Evolutionary conservation across 1,139 yeast species (phyloP), one percentile per base, ranked within the genome.

Genomic region (Nakaseomyces bracarensis): DNA sequence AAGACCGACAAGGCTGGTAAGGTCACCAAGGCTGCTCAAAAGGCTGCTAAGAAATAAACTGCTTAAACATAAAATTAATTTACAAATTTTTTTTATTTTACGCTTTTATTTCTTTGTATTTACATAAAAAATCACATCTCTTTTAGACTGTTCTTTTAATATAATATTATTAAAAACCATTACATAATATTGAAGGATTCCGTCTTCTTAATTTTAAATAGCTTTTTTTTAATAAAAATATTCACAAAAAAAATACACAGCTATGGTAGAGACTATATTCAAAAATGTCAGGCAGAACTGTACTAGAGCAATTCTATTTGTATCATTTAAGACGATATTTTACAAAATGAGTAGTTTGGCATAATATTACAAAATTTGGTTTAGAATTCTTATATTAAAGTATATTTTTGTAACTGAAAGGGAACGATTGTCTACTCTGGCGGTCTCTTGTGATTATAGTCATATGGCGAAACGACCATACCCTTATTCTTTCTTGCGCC

Each of bases 401-500:
- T n/a, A n/a, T n/a, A n/a, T n/a, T n/a, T n/a, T n/a, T n/a, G n/a
- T n/a, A n/a, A n/a, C n/a, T n/a, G n/a, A n/a, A n/a, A n/a, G n/a
- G n/a, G n/a, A 22, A 22, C 25, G 25, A 22, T 10, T 10, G 25
- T 10, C 25, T n/a, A 28, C 31, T 40, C 43, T 10, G 28, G 22
- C 11, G 26, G 46, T n/a, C 63, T 50, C 43, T 52, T 56, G 43
- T 56, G 51, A 39, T 51, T 57, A 43, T 60, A 60, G 43, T 59
- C 64, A 41, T 58, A 60, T 2, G 97, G 97, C 51, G 95, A 81
- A 7, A 81, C 74, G 13, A 87, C 97, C 50, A 91, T 67, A 47
- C 98, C 97, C 61, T 86, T 82, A 28, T 97, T 97, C 65, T 87
- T 87, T 34, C 77, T 69, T 2, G 97, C 97, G 0, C 96, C 97